Conservation (phyloP, 2,329 filamentous ascomycete species). For the Madurella mycetomatis region DNA sequence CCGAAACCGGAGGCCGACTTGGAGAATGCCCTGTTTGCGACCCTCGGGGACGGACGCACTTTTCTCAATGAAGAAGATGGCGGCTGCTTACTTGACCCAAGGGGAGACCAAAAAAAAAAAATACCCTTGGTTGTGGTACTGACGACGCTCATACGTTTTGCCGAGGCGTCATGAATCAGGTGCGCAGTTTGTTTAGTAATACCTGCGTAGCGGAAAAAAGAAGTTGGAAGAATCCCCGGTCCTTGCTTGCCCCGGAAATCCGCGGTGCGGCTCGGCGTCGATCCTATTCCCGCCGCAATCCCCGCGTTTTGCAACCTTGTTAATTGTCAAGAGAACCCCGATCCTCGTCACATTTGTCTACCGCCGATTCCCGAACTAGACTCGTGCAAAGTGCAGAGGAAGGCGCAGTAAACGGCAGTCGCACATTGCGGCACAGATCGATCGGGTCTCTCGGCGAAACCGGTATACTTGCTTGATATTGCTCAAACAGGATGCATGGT, state of each 20-base stretch:
- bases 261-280: slow-evolving; percentile 5
- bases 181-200: not conserved
- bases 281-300: not conserved
- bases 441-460: not conserved
- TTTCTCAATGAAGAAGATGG: not conserved
- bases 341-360: too few species aligned
- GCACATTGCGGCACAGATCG: not conserved
- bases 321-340: too few species aligned
- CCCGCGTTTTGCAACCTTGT: not conserved
- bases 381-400: not conserved
- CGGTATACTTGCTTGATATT: not conserved
- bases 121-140: too few species aligned
- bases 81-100: too few species aligned
- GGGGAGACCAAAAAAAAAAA: too few species aligned
- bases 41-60: not conserved
- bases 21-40: not conserved
- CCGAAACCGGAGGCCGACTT: not conserved
- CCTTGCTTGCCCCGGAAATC: not conserved
- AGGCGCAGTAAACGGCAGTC: not conserved
- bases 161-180: too few species aligned
- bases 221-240: not conserved
- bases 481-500: not conserved
- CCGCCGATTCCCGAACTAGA: too few species aligned
- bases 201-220: not conserved
- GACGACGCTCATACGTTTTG: too few species aligned